Evolutionary conservation across 2,329 filamentous ascomycete species (phyloP).

Genomic region (Scedosporium apiospermum): DNA sequence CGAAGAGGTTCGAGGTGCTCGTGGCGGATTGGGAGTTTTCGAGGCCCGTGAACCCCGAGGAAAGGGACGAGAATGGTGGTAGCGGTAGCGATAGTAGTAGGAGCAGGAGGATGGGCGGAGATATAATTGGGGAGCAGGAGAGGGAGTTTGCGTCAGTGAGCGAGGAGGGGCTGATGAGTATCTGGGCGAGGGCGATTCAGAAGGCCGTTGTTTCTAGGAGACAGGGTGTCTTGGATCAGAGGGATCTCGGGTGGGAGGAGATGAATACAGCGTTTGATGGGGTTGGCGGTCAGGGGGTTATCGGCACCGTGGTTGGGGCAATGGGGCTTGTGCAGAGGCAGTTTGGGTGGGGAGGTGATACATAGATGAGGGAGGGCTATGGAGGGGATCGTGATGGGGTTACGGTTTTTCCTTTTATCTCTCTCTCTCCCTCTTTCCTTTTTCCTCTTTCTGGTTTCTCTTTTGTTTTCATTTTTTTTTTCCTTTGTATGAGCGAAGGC

Average conservation of each 20-base stretch:
- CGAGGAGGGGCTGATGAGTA: slow-evolving; percentile 51
- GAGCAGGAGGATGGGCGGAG: slow-evolving; percentile 6
- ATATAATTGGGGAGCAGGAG: slow-evolving; percentile 13
- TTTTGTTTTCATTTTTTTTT: background rate
- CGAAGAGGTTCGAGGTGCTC: slow-evolving; percentile 57
- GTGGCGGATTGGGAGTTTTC: slow-evolving; percentile 52
- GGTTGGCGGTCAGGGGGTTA: slow-evolving; percentile 28
- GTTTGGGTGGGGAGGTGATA: slow-evolving; percentile 38
- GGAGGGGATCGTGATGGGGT: background rate
- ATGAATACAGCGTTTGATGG: slow-evolving; percentile 8
- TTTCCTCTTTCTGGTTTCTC: background rate
- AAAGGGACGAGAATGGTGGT: slow-evolving; percentile 9
- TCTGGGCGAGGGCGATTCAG: slow-evolving; percentile 52
- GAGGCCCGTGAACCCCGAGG: slow-evolving; percentile 17
- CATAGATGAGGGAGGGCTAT: background rate
- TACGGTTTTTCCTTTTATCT: background rate
- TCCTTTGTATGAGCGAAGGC: background rate
- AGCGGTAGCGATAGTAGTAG: background rate
- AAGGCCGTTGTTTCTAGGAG: slow-evolving; percentile 49
- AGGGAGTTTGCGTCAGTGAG: slow-evolving; percentile 43
- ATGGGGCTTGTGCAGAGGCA: slow-evolving; percentile 44
- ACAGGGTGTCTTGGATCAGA: slow-evolving; percentile 45
- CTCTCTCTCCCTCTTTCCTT: background rate
- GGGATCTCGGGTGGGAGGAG: slow-evolving; percentile 19
- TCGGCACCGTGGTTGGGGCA: slow-evolving; percentile 38